Base-by-base conservation (phyloP, 2,329 filamentous ascomycete species). In the Bipolaris bicolor region DNA sequence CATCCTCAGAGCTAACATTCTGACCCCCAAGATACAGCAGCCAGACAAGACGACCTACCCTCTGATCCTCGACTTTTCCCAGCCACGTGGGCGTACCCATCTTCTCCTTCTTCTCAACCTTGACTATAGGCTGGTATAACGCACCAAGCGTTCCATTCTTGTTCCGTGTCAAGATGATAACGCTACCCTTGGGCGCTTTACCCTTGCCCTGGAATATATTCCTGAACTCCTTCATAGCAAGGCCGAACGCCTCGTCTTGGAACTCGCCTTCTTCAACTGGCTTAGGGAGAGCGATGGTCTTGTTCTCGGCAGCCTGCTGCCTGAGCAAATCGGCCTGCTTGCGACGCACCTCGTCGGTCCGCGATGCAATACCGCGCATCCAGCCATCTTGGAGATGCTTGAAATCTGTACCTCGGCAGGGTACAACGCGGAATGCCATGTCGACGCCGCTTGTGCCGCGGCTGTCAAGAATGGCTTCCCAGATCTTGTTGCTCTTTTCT, bases 331-430 rank as follows among this genome's bases (percentile, higher is more conserved):
- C 69, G 0, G 67, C 63, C 37, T 76, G 74, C 37, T 69, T 72
- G 5, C 72, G 50, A 0, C 67, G 55, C 1, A 81, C 81, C 20
- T 82, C 81, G 61, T 88, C 83, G 2, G 89, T 88, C 33, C 90
- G 86, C 7, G 86, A 88, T 52, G 90, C 90, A 62, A 99, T 89
- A 20, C 91, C 90, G 5, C 92, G 86, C 57, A 97, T 91, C 80
- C 93, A 96, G 1, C 91, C 95, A 72, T 99, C 95, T 39, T 94
- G 86, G 61, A 99, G 78, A 76, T 99, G 95, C 64, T 89, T 87
- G 77, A 97, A 98, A 77, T 98, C 93, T 16, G 95, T 99, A 76
- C 96, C 92, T 36, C 92, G 84, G n/a, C 92, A 92, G 0, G 95
- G 95, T 2, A 94, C 88, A 62, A 99, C 89, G 44, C 94, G 86